Evolutionary conservation across 768 basidiomycete species (phyloP).

Genomic region (Naganishia onofrii): DNA sequence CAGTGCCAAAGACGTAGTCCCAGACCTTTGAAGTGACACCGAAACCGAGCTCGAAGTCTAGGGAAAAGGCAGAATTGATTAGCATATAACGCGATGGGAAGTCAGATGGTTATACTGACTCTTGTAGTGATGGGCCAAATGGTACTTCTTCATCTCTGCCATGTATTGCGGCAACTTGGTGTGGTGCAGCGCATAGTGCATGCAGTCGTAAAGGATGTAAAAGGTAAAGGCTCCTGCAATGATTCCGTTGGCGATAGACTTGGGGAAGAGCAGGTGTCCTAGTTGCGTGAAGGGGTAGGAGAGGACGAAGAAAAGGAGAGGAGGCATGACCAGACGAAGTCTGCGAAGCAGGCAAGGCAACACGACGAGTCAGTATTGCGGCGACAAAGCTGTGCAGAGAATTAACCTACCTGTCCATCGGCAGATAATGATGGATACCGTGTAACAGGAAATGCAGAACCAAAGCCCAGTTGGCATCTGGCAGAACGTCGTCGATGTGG

Average conservation of each 20-base stretch:
- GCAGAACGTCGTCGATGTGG: slow-evolving; percentile 83
- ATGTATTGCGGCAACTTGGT: slow-evolving; percentile 80
- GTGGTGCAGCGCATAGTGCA: slow-evolving; percentile 94
- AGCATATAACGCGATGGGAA: neutral
- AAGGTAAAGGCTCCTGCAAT: slow-evolving; percentile 71
- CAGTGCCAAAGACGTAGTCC: slow-evolving; percentile 86
- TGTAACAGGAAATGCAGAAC: slow-evolving; percentile 88
- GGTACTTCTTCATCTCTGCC: slow-evolving; percentile 92
- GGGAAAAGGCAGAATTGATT: neutral
- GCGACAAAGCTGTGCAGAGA: slow-evolving; percentile 20
- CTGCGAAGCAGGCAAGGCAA: slow-evolving; percentile 52
- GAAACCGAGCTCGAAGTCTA: slow-evolving; percentile 90
- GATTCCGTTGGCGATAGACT: slow-evolving; percentile 81
- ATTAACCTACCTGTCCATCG: slow-evolving; percentile 79
- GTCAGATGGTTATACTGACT: slow-evolving; percentile 50
- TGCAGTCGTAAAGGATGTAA: slow-evolving; percentile 76
- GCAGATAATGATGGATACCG: slow-evolving; percentile 95
- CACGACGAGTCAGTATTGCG: neutral
- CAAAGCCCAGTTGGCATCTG: slow-evolving; percentile 75
- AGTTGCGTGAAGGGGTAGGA: slow-evolving; percentile 83
- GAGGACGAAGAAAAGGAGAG: slow-evolving; percentile 70
- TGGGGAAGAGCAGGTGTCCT: slow-evolving; percentile 76
- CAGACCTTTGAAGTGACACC: slow-evolving; percentile 91
- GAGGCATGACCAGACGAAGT: slow-evolving; percentile 95
- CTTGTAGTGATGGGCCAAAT: slow-evolving; percentile 96